Percentiles rank a stretch among this genome's conserved stretches.
These are phyloP conservation scores for Raddia distichophylla DNA, from an alignment of 176 grass and related monocot genomes.

Conservation along the genomic window DNA sequence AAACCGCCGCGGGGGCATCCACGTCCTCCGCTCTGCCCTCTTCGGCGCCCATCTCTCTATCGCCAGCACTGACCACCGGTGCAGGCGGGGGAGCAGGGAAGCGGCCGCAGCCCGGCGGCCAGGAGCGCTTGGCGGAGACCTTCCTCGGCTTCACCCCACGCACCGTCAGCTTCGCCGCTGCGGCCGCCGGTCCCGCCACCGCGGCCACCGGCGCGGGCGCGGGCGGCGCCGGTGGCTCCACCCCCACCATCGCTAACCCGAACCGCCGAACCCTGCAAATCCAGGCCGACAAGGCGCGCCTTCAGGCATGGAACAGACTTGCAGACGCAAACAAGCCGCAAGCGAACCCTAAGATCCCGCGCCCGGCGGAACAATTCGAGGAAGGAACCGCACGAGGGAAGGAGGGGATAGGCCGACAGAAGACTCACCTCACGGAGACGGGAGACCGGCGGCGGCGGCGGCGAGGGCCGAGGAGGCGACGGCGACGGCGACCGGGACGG, in stretches of 20 bases:
- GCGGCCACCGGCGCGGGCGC: neutral
- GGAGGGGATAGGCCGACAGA: no score
- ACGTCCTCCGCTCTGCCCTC: neutral
- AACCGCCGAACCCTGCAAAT: conserved; percentile 33
- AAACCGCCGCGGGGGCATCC: neutral
- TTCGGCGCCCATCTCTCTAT: neutral
- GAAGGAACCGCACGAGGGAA: no score
- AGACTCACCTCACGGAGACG: no score
- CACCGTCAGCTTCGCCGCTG: neutral
- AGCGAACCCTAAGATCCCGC: conserved; percentile 34
- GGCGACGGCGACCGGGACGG: no score
- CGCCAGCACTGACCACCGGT: neutral
- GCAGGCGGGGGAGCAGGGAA: conserved; percentile 19
- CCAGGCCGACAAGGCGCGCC: neutral
- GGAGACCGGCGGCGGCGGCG: no score
- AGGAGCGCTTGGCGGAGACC: conserved; percentile 44
- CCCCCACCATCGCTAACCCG: conserved; percentile 25
- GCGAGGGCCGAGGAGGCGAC: no score
- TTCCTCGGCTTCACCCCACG: conserved; percentile 10
- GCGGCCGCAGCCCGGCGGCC: conserved; percentile 55
- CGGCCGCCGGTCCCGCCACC: neutral
- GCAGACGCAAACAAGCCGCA: neutral
- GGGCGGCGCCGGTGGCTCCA: conserved; percentile 33
- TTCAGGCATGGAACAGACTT: neutral
- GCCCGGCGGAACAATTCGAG: no score